phyloP scores from a whole-genome alignment of 106 monocot species.

The Vanilla planifolia region DNA sequence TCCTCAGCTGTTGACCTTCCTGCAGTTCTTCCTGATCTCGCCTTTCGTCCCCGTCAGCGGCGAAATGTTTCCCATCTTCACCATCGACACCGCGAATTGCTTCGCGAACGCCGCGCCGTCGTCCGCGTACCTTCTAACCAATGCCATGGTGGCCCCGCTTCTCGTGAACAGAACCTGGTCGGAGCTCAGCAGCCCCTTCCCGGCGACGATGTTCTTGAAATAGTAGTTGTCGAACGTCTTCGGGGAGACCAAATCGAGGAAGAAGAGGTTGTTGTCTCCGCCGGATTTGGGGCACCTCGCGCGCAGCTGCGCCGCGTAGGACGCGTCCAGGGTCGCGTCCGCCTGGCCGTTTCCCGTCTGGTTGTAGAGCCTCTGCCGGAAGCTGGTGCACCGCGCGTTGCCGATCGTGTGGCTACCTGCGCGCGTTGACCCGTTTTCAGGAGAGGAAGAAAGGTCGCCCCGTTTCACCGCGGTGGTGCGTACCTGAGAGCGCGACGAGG shows the following conservation, averaged over 20 bases:
- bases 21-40: constrained; percentile 14
- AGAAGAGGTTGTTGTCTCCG: neutral
- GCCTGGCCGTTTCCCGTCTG: constrained; percentile 12
- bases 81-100: constrained; percentile 12
- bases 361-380: constrained; percentile 16
- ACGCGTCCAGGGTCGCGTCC: neutral
- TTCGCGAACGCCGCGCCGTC: neutral
- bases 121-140: constrained; percentile 2
- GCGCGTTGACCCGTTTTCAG: too few relatives aligned
- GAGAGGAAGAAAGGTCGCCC: too few relatives aligned
- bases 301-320: neutral
- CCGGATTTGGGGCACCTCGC: constrained; percentile 3
- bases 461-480: too few relatives aligned
- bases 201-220: constrained; percentile 9
- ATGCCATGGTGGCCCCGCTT: neutral
- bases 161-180: constrained; percentile 5
- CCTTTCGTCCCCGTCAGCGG: constrained; percentile 12
- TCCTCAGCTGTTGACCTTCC: constrained; percentile 11
- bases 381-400: constrained; percentile 12
- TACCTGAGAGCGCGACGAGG: constrained; percentile 13
- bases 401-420: constrained; percentile 17
- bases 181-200: constrained; percentile 7
- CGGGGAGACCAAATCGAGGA: neutral
- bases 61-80: constrained; percentile 11
- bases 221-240: constrained; percentile 14